Evolutionary conservation across 805 yeast species (phyloP), one percentile per base, ranked within the genome.

Genomic region (Yarrowia sp.): DNA sequence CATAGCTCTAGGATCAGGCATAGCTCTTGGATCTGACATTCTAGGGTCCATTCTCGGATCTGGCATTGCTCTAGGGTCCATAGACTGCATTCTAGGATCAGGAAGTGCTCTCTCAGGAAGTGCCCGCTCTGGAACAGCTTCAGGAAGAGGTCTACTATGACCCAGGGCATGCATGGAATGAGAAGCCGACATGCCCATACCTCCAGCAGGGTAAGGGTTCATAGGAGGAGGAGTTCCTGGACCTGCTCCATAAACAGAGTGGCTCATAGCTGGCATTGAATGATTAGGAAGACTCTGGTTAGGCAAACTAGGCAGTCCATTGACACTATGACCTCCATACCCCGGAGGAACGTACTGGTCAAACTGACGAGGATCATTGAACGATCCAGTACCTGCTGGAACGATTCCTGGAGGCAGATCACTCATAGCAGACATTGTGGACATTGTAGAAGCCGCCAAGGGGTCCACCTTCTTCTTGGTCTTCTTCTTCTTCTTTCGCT

Each of bases 311-410:
- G 60, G 60, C 44, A 53, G 17, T 4, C 55, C 41, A 11, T 15
- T 32, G 15, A 53, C 45, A 10, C 47, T 39, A 14, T 53, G 61
- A 3, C 45, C 45, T 22, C 11, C 35, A 9, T 55, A 55, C 3
- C 43, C 41, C 8, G 61, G 47, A n/a, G 61, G 61, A 9, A 55
- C 61, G 31, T 55, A 55, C 45, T 55, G 61, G n/a, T 55, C 61
- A 28, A 55, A 55, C 8, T 45, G 31, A 31, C 61, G 9, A 6
- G 61, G 61, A 32, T 55, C 61, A 13, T 41, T 55, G 39, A 15
- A 55, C 3, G 61, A 55, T 14, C 61, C 61, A 3, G 47, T 55
- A 4, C 61, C 61, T 15, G 61, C 61, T 4, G 61, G 61, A 15
- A 55, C 61, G 7, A 55, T 55, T 8, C 61, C 61, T 9, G 61